phyloP scores from a whole-genome alignment of 1,139 yeast species.

The Suhomyces ambrosiae region DNA sequence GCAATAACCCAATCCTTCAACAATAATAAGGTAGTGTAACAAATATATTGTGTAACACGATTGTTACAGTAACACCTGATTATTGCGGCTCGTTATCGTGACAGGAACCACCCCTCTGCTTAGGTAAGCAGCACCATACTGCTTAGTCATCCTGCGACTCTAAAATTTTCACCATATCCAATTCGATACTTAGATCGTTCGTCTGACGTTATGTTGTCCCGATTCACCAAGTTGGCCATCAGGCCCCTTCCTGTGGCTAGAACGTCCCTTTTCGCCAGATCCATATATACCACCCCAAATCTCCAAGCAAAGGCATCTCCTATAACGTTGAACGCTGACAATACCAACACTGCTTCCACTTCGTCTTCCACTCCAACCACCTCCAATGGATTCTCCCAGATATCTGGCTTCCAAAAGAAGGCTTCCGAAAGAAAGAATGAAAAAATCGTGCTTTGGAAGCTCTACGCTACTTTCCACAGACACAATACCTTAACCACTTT shows the following conservation, averaged over 20 bases:
- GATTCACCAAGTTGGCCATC: conserved; percentile 15
- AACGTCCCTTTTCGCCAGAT: conserved; percentile 4
- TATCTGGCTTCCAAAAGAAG: conserved; percentile 11
- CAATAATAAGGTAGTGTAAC: too few species aligned
- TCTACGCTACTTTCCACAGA: conserved; percentile 75
- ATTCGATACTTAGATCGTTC: conserved; percentile 1
- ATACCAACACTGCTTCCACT: conserved; percentile 3
- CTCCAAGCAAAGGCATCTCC: conserved; percentile 14
- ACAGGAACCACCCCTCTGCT: too few species aligned
- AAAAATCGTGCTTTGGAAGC: conserved; percentile 58
- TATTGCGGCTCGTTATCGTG: too few species aligned
- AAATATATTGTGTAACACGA: too few species aligned
- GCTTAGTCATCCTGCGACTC: neutral
- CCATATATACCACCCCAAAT: conserved; percentile 6
- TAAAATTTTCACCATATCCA: conserved; percentile 6
- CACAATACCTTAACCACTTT: conserved; percentile 84
- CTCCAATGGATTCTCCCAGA: conserved; percentile 12
- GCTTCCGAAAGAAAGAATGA: conserved; percentile 25
- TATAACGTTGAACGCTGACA: conserved; percentile 10
- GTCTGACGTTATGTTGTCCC: conserved; percentile 14
- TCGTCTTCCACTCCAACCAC: conserved; percentile 7
- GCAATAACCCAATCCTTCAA: too few species aligned
- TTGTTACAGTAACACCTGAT: too few species aligned
- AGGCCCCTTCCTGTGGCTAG: conserved; percentile 8
- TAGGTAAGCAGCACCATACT: too few species aligned